Evolutionary conservation across 495 filamentous ascomycete species (phyloP).

Genomic region (Niebla homalea): DNA sequence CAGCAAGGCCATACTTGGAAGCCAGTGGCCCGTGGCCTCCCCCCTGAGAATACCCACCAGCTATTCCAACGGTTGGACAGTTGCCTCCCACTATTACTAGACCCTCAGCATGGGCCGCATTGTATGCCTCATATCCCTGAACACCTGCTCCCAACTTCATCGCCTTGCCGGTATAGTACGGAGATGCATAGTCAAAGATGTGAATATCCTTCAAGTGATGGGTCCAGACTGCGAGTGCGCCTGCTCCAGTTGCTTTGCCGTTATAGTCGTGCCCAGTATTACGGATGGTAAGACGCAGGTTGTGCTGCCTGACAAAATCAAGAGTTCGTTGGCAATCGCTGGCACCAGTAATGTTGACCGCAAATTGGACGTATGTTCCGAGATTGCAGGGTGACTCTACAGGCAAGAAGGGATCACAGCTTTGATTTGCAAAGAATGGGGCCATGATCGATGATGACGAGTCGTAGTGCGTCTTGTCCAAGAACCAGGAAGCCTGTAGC

Average conservation of each 20-base stretch:
- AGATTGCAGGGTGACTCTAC: slow-evolving; percentile 36
- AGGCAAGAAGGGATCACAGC: slow-evolving; percentile 43
- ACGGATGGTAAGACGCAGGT: slow-evolving; percentile 48
- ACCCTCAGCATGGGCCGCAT: slow-evolving; percentile 24
- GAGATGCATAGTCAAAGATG: slow-evolving; percentile 26
- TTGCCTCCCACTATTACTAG: slow-evolving; percentile 37
- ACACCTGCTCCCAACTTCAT: slow-evolving; percentile 37
- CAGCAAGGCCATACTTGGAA: slow-evolving; percentile 33
- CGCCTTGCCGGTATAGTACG: slow-evolving; percentile 29
- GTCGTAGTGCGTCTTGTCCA: slow-evolving; percentile 11
- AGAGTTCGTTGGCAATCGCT: slow-evolving; percentile 44
- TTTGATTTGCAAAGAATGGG: slow-evolving; percentile 29
- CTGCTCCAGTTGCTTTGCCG: slow-evolving; percentile 44
- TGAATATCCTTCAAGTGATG: slow-evolving; percentile 35
- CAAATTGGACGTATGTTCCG: slow-evolving; percentile 46
- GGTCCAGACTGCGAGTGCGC: slow-evolving; percentile 46
- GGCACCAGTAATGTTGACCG: slow-evolving; percentile 42
- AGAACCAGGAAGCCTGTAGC: slow-evolving; percentile 18
- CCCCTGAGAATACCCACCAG: slow-evolving; percentile 39
- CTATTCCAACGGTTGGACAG: slow-evolving; percentile 24
- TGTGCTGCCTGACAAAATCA: slow-evolving; percentile 48
- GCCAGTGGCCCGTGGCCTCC: slow-evolving; percentile 37
- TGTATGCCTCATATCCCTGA: slow-evolving; percentile 31
- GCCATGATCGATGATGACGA: slow-evolving; percentile 33
- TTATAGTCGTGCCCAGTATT: slow-evolving; percentile 60